These are phyloP conservation scores for Hippophae gyantsensis DNA, from an alignment of 306 rosid species.

Conservation along the genomic window DNA sequence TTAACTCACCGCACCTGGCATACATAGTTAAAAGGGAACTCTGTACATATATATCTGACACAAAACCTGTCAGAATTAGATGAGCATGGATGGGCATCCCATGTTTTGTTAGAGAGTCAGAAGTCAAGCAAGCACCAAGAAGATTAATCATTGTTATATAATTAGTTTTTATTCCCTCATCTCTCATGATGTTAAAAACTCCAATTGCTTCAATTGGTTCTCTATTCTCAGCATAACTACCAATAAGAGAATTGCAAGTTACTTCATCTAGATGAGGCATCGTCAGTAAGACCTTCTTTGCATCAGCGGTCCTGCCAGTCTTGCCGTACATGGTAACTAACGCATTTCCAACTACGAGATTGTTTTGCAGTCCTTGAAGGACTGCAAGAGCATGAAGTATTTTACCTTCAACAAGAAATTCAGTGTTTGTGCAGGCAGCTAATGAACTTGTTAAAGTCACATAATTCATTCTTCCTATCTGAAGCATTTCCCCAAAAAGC, in stretches of 20 bases:
- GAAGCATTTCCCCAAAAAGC: conserved; percentile 51
- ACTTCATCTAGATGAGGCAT: conserved; percentile 63
- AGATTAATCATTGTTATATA: conserved; percentile 64
- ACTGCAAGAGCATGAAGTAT: conserved; percentile 55
- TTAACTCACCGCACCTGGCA: conserved; percentile 70
- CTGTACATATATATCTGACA: conserved; percentile 58
- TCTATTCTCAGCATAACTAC: conserved; percentile 57
- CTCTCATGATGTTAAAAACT: conserved; percentile 54
- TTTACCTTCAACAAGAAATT: conserved; percentile 39
- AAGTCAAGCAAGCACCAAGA: conserved; percentile 51
- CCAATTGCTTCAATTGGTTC: conserved; percentile 52
- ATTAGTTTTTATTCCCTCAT: conserved; percentile 46
- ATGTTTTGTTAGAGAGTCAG: conserved; percentile 35
- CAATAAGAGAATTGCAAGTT: conserved; percentile 85
- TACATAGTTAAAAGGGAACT: conserved; percentile 81
- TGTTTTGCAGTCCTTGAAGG: conserved; percentile 41
- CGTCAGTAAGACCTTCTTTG: conserved; percentile 32
- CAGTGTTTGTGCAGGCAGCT: conserved; percentile 56
- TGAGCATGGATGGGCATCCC: conserved; percentile 71
- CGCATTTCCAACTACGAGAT: conserved; percentile 54
- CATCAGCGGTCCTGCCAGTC: conserved; percentile 44
- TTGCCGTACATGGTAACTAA: conserved; percentile 80
- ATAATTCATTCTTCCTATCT: conserved; percentile 34
- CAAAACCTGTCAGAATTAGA: conserved; percentile 52
- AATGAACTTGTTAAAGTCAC: conserved; percentile 67